phyloP scores from a whole-genome alignment of 306 rosid genomes.

The Canavalia ensiformis region DNA sequence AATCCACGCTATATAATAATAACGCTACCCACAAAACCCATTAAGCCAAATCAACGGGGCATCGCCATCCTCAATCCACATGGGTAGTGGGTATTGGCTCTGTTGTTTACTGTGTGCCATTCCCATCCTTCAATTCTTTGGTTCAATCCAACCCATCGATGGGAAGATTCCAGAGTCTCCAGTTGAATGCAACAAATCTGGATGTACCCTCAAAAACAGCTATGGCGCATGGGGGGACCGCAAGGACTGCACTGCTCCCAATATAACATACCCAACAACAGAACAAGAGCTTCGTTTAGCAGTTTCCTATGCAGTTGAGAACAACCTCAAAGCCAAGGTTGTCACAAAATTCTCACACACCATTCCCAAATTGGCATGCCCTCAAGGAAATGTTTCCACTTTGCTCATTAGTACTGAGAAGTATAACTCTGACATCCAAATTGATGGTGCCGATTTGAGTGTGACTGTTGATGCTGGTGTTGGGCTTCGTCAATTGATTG shows the following conservation, averaged over 20 bases:
- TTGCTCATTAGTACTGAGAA: slow-evolving; percentile 49
- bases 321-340: slow-evolving; percentile 65
- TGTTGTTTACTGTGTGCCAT: slow-evolving; percentile 20
- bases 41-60: background rate
- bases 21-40: no score
- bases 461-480: slow-evolving; percentile 54
- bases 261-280: slow-evolving; percentile 63
- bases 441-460: slow-evolving; percentile 3
- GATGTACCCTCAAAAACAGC: slow-evolving; percentile 75
- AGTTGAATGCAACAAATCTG: slow-evolving; percentile 54
- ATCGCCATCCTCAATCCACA: background rate
- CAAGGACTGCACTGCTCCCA: slow-evolving; percentile 53
- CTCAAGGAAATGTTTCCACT: slow-evolving; percentile 4
- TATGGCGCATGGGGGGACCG: slow-evolving; percentile 82
- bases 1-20: no score
- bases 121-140: slow-evolving; percentile 13
- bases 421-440: slow-evolving; percentile 34
- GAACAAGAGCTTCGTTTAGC: slow-evolving; percentile 66
- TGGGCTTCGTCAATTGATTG: slow-evolving; percentile 48
- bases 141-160: slow-evolving; percentile 12
- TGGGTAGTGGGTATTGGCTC: slow-evolving; percentile 33
- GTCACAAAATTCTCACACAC: slow-evolving; percentile 72
- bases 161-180: slow-evolving; percentile 63
- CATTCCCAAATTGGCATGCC: slow-evolving; percentile 75
- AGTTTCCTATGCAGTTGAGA: slow-evolving; percentile 59